Base-by-base conservation (phyloP, 495 filamentous ascomycete genomes). In the Aspergillus wentii region DNA sequence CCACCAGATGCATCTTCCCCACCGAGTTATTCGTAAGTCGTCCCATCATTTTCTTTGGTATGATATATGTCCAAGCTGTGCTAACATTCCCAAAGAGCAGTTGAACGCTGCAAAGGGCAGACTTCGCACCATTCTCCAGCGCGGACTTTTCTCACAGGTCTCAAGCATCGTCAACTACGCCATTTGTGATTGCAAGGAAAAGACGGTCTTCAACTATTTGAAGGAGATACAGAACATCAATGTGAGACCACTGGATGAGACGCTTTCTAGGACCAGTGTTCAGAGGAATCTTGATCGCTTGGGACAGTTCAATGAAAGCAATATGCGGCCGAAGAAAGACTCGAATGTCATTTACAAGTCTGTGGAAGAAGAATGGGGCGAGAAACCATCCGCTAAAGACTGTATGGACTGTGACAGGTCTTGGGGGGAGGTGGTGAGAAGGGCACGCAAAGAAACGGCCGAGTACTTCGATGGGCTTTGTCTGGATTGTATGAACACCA, bases 401-500 rank as follows among this genome's bases (percentile, higher is more conserved):
- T n/a, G n/a, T n/a, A n/a, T n/a, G n/a, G n/a, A n/a, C n/a, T n/a
- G n/a, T n/a, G n/a, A n/a, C n/a, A n/a, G n/a, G n/a, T n/a, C n/a
- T n/a, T n/a, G n/a, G n/a, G n/a, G n/a, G n/a, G n/a, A n/a, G n/a
- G n/a, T n/a, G n/a, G n/a, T n/a, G n/a, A n/a, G n/a, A n/a, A n/a
- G n/a, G n/a, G n/a, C n/a, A n/a, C n/a, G n/a, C n/a, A n/a, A n/a
- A n/a, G n/a, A n/a, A n/a, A n/a, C 35, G 2, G 2, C 8, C 1
- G 11, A 29, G 1, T 35, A 41, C 22, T 41, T 41, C 11, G 15
- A 35, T 30, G 39, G 39, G 1, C 8, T 41, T 2, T 41, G 39
- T 29, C 23, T 41, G 8, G 31, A 41, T 23, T 41, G 31, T n/a
- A 35, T 41, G 31, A 23, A 17, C 16, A 28, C 10, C 10, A 28